Base-by-base conservation (phyloP, 139 green algal genomes). In the Yamagishiella unicocca region DNA sequence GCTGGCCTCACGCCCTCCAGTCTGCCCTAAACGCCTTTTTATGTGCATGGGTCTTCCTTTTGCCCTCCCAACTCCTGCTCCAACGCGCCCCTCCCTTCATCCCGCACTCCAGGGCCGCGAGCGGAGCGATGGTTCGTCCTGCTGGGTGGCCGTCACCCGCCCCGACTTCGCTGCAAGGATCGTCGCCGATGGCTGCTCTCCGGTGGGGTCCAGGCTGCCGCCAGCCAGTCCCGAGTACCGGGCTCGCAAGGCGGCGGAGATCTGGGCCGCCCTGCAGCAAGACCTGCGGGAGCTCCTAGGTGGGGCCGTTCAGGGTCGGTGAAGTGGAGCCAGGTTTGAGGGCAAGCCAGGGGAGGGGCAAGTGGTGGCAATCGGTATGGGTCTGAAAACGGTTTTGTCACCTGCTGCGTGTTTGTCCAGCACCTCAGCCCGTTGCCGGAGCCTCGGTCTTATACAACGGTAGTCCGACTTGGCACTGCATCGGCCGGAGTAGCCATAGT, bases 61-160 rank as follows among this genome's bases (percentile, higher is more conserved):
- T 58, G 50, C 50, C 33, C 64, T 72, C 64, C 3, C 24, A 72
- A 72, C 27, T 2, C 1, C 40, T 9, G 1, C 45, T n/a, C 73
- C 40, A 2, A n/a, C 62, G 27, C 43, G 17, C 31, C 6, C n/a
- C 8, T 4, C 74, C 31, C 45, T 6, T 9, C 50, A 5, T 27
- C 14, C 29, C 12, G 17, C 42, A 0, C 4, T 35, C 12, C 87
- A 92, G 89, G 90, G 90, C 19, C 83, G 90, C 10, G 38, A 19
- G 2, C 82, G 87, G 21, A 24, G 38, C 12, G 90, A 93, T 58
- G 87, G 83, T 37, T 29, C 71, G 7, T 43, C 82, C 55, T 76
- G 70, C 45, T 75, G 87, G 40, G 87, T 93, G 37, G 90, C 90
- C 24, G 7, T 93, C 43, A 87, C 90, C 2, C 72, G 82, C 1